These are phyloP conservation scores for Salvia miltiorrhiza DNA, from an alignment of 257 asterid genomes.

Conservation along the genomic window DNA sequence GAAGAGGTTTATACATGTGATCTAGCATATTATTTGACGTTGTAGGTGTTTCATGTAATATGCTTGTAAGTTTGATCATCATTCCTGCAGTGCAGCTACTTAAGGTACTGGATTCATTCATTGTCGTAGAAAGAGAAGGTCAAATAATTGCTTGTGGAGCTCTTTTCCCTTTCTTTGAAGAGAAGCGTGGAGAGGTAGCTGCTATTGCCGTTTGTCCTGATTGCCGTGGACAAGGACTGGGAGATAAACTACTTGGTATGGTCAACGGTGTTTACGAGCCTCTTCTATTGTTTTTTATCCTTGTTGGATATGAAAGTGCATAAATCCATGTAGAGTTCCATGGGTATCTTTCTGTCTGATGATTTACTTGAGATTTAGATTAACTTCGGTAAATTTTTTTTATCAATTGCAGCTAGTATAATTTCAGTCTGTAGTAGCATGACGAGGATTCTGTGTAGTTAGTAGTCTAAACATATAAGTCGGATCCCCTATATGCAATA, in stretches of 20 bases:
- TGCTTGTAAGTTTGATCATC: slow-evolving; percentile 15
- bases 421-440: neutral
- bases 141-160: slow-evolving; percentile 95
- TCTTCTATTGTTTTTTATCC: neutral
- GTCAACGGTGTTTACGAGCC: neutral
- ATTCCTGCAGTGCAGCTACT: slow-evolving; percentile 45
- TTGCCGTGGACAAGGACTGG: slow-evolving; percentile 98
- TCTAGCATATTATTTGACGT: slow-evolving; percentile 2
- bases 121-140: slow-evolving; percentile 92
- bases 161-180: slow-evolving; percentile 70
- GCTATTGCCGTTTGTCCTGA: slow-evolving; percentile 96
- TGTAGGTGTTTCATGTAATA: neutral
- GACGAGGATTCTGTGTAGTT: neutral
- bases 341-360: neutral
- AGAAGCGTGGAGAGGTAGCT: slow-evolving; percentile 95
- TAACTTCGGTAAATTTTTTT: neutral
- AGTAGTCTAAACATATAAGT: neutral
- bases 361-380: neutral
- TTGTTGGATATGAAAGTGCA: slow-evolving; percentile 11
- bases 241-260: slow-evolving; percentile 96
- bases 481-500: neutral
- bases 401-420: neutral
- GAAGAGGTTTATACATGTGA: slow-evolving; percentile 58
- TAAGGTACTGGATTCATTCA: slow-evolving; percentile 58
- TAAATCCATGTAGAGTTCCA: neutral